Evolutionary conservation across 441 rosid genomes (phyloP).

Genomic region (Omphalea diandra): DNA sequence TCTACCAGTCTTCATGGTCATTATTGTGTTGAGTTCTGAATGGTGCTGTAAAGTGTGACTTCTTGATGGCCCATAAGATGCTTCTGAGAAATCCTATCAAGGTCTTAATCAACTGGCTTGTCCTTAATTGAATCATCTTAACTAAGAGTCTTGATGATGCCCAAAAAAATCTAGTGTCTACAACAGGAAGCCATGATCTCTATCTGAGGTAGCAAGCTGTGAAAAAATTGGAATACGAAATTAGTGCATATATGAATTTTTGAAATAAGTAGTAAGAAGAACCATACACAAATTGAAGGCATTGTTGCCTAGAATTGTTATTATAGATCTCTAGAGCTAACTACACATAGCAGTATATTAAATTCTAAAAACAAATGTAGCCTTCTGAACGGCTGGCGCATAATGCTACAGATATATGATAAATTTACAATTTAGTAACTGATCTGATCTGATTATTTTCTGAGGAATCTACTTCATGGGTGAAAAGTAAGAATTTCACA

Average conservation of each 20-base stretch:
- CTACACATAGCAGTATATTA: background rate
- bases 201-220: background rate
- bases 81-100: background rate
- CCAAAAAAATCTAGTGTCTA: background rate
- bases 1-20: background rate
- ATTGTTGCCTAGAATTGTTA: background rate
- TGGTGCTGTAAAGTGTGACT: conserved; percentile 3
- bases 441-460: background rate
- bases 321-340: background rate
- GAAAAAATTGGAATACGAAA: background rate
- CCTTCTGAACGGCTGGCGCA: too few species aligned
- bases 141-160: background rate
- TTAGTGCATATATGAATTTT: background rate
- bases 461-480: background rate
- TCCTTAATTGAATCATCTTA: background rate
- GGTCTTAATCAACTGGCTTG: background rate
- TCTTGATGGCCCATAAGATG: background rate
- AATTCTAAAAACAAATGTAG: background rate
- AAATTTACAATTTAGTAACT: background rate
- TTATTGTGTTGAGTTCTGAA: background rate
- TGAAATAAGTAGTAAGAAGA: background rate
- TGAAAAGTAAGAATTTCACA: background rate
- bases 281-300: background rate
- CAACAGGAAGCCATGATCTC: background rate
- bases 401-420: background rate